A percentile compares a stretch with the other conserved stretches of the same genome.
Conservation (phyloP, 805 yeast species). For the Candida vaughaniae region DNA sequence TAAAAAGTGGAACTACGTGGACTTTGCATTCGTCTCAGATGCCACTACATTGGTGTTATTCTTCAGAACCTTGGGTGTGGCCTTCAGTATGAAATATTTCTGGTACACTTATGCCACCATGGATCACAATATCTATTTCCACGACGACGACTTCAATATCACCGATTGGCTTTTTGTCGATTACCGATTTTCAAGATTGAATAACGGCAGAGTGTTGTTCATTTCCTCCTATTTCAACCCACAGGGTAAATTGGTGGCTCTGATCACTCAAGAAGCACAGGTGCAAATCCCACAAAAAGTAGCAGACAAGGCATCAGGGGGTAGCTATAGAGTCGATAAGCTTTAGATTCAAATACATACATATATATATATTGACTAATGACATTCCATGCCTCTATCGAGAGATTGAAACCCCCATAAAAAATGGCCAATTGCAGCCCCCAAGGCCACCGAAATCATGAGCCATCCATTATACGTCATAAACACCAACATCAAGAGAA, state of each 20-base stretch:
- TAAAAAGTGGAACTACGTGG: conserved; percentile 11
- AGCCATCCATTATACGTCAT: conserved; percentile 89
- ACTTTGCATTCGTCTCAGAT: conserved; percentile 23
- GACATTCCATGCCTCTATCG: conserved; percentile 28
- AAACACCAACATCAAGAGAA: conserved; percentile 73
- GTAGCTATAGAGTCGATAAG: conserved; percentile 4
- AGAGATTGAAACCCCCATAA: conserved; percentile 45
- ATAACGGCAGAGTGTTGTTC: conserved; percentile 35
- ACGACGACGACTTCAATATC: conserved; percentile 35
- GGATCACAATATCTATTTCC: conserved; percentile 37
- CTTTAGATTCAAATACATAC: conserved; percentile 4
- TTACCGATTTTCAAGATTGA: conserved; percentile 28
- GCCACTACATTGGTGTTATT: conserved; percentile 31
- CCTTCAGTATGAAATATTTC: conserved; percentile 17
- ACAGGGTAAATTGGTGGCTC: conserved; percentile 32
- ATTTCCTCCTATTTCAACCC: conserved; percentile 24
- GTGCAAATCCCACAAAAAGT: conserved; percentile 16
- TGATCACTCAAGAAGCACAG: conserved; percentile 33
- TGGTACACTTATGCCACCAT: conserved; percentile 36
- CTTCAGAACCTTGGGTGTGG: conserved; percentile 25
- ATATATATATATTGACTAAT: conserved; percentile 15
- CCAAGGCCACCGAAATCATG: conserved; percentile 69
- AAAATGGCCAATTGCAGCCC: conserved; percentile 70
- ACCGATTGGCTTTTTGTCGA: conserved; percentile 39
- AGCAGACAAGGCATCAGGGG: conserved; percentile 13